Evolutionary conservation across 208 protist species (phyloP), one percentile per base, ranked within the genome.

Genomic region (Trypanosoma cruzi): DNA sequence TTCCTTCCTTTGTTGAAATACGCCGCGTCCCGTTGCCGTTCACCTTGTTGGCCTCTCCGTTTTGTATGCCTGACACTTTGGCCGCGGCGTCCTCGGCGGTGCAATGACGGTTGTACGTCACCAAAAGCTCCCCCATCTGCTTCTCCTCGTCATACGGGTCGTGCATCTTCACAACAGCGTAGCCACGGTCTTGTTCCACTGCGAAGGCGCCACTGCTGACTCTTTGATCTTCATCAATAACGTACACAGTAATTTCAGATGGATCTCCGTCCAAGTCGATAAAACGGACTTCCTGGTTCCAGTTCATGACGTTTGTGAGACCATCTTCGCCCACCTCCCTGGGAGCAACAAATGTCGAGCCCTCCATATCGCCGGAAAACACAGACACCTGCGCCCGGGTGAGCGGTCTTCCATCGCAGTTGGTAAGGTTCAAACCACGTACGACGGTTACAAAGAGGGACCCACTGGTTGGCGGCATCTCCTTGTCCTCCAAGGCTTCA

Each of bases 271-370:
- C 70, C 24, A 94, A 75, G 36, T 85, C 90, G 42, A 96, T 88
- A 69, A 96, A 96, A 50, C 86, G 90, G 37, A 96, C 82, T 80
- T 96, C 88, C 67, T 96, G 90, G 75, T 94, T 94, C 88, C 90
- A 96, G 58, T 64, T 81, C 48, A 92, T 77, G 55, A 94, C 66
- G 59, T 82, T 64, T 24, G 71, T 80, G 54, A 46, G 55, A 14
- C 82, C 75, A 5, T 64, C 83, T 32, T 88, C 86, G 14, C 68
- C 69, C n/a, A 79, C 0, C 32, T 46, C 71, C 18, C 70, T 82
- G 13, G 83, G 70, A n/a, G 86, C 79, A 57, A 76, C 67, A 42
- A 89, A 80, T 18, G 88, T 93, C 53, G 72, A 66, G 8, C 90
- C 90, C 59, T 93, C 88, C 75, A 96, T 81, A 14, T 96, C 84